Percentiles rank a stretch among this genome's conserved stretches.
Conservation (phyloP, 352 stramenopile genomes). For the Pythium aquatile region DNA sequence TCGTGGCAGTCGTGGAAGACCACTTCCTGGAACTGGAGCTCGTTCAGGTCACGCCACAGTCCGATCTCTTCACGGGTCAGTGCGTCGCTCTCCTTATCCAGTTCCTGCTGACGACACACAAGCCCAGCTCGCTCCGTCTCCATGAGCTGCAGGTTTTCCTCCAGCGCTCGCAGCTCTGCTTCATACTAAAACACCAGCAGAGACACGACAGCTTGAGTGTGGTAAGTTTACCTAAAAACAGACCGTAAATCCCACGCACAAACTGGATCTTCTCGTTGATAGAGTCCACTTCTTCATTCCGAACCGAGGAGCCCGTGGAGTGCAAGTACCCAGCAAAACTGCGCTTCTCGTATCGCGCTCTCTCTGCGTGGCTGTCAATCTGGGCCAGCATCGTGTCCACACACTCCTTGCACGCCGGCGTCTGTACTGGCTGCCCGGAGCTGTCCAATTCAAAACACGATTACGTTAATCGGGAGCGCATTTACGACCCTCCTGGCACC, state of each 20-base stretch:
- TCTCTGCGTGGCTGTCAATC: constrained; percentile 72
- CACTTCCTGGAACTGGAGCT: constrained; percentile 44
- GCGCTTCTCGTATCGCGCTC: constrained; percentile 72
- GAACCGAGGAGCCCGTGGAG: constrained; percentile 40
- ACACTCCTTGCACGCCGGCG: constrained; percentile 72
- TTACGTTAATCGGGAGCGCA: not conserved
- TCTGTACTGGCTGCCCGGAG: constrained; percentile 55
- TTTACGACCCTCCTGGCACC: not conserved
- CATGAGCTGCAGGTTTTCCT: constrained; percentile 71
- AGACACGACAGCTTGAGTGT: not conserved
- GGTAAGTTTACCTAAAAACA: not conserved
- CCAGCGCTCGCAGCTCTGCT: constrained; percentile 50
- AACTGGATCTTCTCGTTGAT: constrained; percentile 75
- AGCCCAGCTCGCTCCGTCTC: constrained; percentile 60
- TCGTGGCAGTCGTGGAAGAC: constrained; percentile 60
- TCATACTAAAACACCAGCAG: constrained; percentile 50
- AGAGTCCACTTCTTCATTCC: constrained; percentile 59
- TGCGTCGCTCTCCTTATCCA: constrained; percentile 48
- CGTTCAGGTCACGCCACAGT: constrained; percentile 62
- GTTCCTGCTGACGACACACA: constrained; percentile 39
- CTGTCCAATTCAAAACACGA: constrained; percentile 25
- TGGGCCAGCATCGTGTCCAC: constrained; percentile 72
- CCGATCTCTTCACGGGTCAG: constrained; percentile 50
- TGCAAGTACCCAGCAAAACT: constrained; percentile 59
- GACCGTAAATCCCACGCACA: constrained; percentile 34